Conservation (phyloP, 768 basidiomycete genomes). For the Mycena galericulata region DNA sequence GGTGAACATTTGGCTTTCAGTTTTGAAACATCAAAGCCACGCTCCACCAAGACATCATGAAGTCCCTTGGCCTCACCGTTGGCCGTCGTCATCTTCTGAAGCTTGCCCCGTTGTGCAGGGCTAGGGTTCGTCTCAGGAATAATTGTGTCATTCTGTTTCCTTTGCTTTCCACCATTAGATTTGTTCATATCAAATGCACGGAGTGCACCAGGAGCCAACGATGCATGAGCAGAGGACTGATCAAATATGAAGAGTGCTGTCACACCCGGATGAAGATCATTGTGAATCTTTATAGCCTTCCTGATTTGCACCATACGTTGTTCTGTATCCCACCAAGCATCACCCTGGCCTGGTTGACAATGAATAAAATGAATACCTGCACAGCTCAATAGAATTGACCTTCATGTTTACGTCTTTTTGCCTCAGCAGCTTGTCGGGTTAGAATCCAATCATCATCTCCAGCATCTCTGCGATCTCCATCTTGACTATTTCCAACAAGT, state of each 20-base stretch:
- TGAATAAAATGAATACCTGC: too few relatives aligned
- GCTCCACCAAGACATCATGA: too few relatives aligned
- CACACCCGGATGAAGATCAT: constrained; percentile 18
- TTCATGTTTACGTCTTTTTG: neutral
- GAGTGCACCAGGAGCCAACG: too few relatives aligned
- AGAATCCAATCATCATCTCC: constrained; percentile 3
- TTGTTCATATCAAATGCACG: too few relatives aligned
- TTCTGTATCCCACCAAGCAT: constrained; percentile 37
- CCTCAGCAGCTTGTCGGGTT: neutral
- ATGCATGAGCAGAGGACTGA: too few relatives aligned
- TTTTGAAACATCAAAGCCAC: too few relatives aligned
- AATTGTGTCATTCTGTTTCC: constrained; percentile 26
- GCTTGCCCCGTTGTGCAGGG: constrained; percentile 24
- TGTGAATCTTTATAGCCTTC: constrained; percentile 12
- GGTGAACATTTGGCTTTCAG: too few relatives aligned
- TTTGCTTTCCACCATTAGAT: too few relatives aligned
- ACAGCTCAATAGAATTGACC: too few relatives aligned
- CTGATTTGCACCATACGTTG: constrained; percentile 33
- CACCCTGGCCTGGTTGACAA: constrained; percentile 4
- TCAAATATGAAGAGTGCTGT: too few relatives aligned
- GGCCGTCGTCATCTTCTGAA: too few relatives aligned
- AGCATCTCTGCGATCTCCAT: constrained; percentile 5
- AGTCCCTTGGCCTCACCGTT: too few relatives aligned
- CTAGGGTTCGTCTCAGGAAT: constrained; percentile 34
- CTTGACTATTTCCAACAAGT: neutral